Percentiles rank a stretch among this genome's conserved stretches.
phyloP scores from a whole-genome alignment of 2,329 filamentous ascomycete genomes.

The Cladophialophora psammophila region DNA sequence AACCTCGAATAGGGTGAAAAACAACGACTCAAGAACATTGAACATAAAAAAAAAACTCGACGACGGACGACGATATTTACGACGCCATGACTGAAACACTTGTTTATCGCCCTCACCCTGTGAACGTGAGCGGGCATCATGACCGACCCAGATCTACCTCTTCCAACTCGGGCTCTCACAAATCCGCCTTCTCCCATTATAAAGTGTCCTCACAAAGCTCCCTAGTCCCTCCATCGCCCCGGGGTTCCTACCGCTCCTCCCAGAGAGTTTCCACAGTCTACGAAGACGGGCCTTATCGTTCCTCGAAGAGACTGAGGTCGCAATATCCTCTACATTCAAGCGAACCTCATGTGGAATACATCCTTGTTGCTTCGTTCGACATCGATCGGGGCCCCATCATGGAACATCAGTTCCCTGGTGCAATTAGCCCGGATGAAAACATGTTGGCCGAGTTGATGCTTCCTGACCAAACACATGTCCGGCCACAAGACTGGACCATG shows the following conservation, averaged over 20 bases:
- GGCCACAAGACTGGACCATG: constrained; percentile 98
- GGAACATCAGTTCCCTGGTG: constrained; percentile 96
- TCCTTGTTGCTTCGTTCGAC: constrained; percentile 95
- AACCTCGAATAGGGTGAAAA: neutral
- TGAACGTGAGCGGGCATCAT: constrained; percentile 18
- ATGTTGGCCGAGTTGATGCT: constrained; percentile 99
- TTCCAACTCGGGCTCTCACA: constrained; percentile 63
- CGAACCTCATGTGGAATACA: constrained; percentile 98
- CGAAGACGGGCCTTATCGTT: constrained; percentile 36
- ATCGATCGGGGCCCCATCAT: constrained; percentile 95
- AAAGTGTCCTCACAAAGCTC: constrained; percentile 66
- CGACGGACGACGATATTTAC: constrained; percentile 6
- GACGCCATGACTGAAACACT: constrained; percentile 30
- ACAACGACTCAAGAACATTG: neutral
- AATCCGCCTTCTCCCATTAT: constrained; percentile 44
- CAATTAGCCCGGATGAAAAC: constrained; percentile 95
- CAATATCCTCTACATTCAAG: constrained; percentile 76
- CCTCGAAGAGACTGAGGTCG: constrained; percentile 67
- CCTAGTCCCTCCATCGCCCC: constrained; percentile 61
- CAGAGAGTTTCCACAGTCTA: constrained; percentile 47
- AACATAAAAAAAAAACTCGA: constrained; percentile 3
- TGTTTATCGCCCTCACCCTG: constrained; percentile 30
- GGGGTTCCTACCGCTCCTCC: constrained; percentile 51
- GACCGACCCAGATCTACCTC: constrained; percentile 43
- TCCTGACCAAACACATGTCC: constrained; percentile 92